Base-by-base conservation (phyloP, 2,329 filamentous ascomycete genomes). In the Leptographium galeiforme region DNA sequence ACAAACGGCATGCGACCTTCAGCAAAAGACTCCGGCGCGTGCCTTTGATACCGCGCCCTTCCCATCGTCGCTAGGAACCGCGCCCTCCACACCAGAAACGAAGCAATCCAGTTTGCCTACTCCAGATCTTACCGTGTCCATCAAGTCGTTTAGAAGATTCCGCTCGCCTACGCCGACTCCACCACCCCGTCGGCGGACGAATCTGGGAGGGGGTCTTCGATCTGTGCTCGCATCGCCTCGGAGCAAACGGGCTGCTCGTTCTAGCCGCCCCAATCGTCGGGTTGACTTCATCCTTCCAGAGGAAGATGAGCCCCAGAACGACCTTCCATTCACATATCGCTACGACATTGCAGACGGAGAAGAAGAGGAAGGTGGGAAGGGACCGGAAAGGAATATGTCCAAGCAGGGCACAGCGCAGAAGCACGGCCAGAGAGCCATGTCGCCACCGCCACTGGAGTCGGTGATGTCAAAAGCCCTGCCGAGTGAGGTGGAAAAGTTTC, bases 81-180 rank as follows among this genome's bases (percentile, higher is more conserved):
- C 63, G 36, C 60, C 65, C 38, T 63, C 63, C n/a, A 61, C 59
- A 5, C 61, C 62, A 2, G 59, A 61, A 34, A 62, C 58, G 18
- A 60, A 60, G 18, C 59, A 56, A 4, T 65, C 64, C 25, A 59
- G 63, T 54, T 59, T 67, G 36, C 64, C 66, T 2, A 74, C 72
- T 0, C 71, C 74, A 7, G 72, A 77, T 50, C 68, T 72, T 14
- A 70, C 70, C 6, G 66, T 77, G 34, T 72, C 71, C 0, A 67
- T 77, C 58, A 76, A 74, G 56, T 70, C 75, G 0, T 79, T 79
- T 60, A 69, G 73, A 1, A 70, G 71, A 1, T 79, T 79, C 60
- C 71, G 75, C 60, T 73, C 73, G 0, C 71, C 73, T 1, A 76
- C 75, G 0, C 72, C 76, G 1, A 66, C 70, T 43, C 65, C 61